phyloP scores from a whole-genome alignment of 1,284 basidiomycete species.

The Peniophora sp. region DNA sequence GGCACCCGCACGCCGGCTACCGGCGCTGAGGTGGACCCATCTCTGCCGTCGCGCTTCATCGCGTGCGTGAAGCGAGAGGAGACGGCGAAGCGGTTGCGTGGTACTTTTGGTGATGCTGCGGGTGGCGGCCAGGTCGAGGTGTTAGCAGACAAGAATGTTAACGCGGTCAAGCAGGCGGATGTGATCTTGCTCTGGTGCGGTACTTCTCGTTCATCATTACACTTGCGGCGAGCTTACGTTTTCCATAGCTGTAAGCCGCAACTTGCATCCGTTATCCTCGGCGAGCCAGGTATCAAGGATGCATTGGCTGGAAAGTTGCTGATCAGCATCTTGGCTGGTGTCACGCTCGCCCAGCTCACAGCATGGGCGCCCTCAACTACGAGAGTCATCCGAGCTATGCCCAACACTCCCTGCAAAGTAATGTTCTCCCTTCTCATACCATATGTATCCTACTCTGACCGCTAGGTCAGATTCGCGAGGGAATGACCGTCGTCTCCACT shows the following conservation, averaged over 20 bases:
- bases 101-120: conserved; percentile 54
- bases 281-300: conserved; percentile 75
- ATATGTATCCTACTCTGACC: background rate
- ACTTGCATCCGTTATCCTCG: conserved; percentile 71
- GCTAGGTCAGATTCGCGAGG: conserved; percentile 78
- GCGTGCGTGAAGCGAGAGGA: conserved; percentile 84
- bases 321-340: conserved; percentile 94
- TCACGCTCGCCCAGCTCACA: conserved; percentile 79
- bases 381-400: conserved; percentile 93
- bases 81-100: conserved; percentile 64
- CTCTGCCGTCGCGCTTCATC: conserved; percentile 78
- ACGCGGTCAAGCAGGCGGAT: conserved; percentile 69
- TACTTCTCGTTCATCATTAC: background rate
- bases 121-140: conserved; percentile 64
- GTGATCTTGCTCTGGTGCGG: conserved; percentile 84
- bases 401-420: conserved; percentile 96
- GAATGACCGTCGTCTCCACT: conserved; percentile 88
- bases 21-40: conserved; percentile 44
- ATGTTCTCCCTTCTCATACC: background rate
- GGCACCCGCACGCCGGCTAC: conserved; percentile 74
- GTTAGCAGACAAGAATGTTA: conserved; percentile 61
- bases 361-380: conserved; percentile 73
- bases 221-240: background rate
- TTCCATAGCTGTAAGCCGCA: conserved; percentile 88
- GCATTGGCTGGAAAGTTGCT: conserved; percentile 88